Percentiles rank a stretch among this genome's conserved stretches.
Conservation (phyloP, 139 green algal species). For the Spirogloea muscicola region DNA sequence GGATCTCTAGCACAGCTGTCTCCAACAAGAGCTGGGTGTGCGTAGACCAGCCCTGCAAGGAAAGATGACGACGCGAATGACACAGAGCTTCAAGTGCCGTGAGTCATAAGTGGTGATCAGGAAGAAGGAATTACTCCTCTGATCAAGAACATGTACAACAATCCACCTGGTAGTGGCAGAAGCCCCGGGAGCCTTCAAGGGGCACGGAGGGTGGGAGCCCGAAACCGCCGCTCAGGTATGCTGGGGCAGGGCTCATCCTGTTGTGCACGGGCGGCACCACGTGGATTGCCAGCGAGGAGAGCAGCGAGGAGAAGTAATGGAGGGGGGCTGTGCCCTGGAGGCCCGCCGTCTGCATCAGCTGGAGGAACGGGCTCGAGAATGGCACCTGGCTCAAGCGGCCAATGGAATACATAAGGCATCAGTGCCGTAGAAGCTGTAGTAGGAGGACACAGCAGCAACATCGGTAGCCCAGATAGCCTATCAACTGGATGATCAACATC, state of each 20-base stretch:
- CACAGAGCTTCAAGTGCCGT: no score
- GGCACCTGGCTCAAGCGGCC: not conserved
- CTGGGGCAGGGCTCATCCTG: not conserved
- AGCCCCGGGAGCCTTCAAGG: no score
- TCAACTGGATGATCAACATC: no score
- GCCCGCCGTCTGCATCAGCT: not conserved
- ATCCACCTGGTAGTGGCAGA: no score
- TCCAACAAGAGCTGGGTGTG: not conserved
- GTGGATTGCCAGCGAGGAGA: not conserved
- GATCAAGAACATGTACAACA: no score
- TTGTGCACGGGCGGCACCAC: not conserved
- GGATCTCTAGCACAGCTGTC: not conserved
- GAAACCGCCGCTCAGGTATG: not conserved
- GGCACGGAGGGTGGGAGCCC: not conserved
- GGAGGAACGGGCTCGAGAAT: not conserved
- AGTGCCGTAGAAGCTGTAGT: not conserved
- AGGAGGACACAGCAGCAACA: not conserved
- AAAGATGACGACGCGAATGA: no score
- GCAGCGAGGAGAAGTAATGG: not conserved
- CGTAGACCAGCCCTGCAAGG: not conserved
- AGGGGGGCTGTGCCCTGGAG: not conserved
- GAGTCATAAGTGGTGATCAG: no score
- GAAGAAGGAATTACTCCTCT: no score
- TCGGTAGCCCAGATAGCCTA: not conserved
- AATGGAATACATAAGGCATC: not conserved